Evolutionary conservation across 805 yeast genomes (phyloP).

Genomic region (Metschnikowia kofuensis): DNA sequence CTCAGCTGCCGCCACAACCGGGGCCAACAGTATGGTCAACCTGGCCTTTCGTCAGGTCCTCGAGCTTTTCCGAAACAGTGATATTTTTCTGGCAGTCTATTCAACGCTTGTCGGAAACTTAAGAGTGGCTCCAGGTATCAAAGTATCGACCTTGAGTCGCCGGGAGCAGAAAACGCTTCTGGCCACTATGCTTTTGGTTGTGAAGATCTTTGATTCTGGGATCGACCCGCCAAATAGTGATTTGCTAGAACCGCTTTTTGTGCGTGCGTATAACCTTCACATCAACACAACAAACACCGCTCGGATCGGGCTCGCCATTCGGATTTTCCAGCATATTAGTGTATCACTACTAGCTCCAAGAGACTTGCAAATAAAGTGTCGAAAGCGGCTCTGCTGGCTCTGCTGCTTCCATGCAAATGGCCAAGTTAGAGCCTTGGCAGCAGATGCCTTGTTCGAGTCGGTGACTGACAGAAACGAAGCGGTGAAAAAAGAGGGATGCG

Average conservation of each 20-base stretch:
- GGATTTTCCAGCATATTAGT: constrained; percentile 42
- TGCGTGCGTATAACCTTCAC: constrained; percentile 55
- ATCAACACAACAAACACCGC: constrained; percentile 43
- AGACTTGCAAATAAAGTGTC: constrained; percentile 13
- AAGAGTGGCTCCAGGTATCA: constrained; percentile 13
- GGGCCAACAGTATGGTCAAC: constrained; percentile 44
- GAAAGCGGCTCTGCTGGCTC: constrained; percentile 23
- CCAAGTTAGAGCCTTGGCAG: constrained; percentile 34
- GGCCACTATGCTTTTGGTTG: constrained; percentile 28
- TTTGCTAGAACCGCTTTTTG: constrained; percentile 35
- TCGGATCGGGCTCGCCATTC: constrained; percentile 39
- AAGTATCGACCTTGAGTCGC: constrained; percentile 9
- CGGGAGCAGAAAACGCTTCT: constrained; percentile 23
- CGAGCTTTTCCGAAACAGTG: neutral
- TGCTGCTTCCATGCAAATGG: constrained; percentile 30
- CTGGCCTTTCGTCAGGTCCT: constrained; percentile 35
- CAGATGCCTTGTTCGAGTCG: constrained; percentile 42
- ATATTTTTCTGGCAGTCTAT: neutral
- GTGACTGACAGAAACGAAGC: constrained; percentile 20
- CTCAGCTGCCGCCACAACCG: constrained; percentile 55
- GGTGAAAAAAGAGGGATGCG: too few species aligned
- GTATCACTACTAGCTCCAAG: neutral
- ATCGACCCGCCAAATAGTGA: constrained; percentile 28
- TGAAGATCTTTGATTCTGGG: constrained; percentile 40
- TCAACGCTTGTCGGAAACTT: constrained; percentile 20